These are phyloP conservation scores for Venturia pyrina DNA, from an alignment of 2,329 filamentous ascomycete species.

Conservation along the genomic window DNA sequence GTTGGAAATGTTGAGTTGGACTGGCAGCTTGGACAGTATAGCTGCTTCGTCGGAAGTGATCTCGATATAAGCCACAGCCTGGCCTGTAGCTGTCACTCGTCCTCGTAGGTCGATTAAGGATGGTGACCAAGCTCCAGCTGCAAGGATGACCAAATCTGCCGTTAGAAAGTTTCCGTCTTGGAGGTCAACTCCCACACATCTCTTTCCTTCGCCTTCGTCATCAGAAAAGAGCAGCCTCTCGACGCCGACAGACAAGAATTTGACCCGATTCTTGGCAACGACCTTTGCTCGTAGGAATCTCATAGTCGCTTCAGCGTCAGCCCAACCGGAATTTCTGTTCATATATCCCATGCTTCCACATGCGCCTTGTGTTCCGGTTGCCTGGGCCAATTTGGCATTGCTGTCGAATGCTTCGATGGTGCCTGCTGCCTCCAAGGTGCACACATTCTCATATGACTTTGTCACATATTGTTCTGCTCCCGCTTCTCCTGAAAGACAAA, in stretches of 20 bases:
- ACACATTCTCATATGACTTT: constrained; percentile 26
- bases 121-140: constrained; percentile 80
- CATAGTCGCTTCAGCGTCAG: constrained; percentile 64
- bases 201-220: constrained; percentile 14
- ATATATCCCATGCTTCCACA: constrained; percentile 60
- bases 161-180: constrained; percentile 38
- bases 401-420: constrained; percentile 31
- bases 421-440: constrained; percentile 24
- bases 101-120: constrained; percentile 68
- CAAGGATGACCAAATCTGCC: constrained; percentile 68
- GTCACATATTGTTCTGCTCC: constrained; percentile 32
- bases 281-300: constrained; percentile 49
- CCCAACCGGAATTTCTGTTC: constrained; percentile 70
- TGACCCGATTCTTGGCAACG: constrained; percentile 42
- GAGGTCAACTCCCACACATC: constrained; percentile 51
- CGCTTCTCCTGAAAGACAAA: constrained; percentile 50
- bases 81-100: constrained; percentile 69
- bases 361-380: constrained; percentile 30
- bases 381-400: constrained; percentile 27
- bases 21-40: constrained; percentile 54
- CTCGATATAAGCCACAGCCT: constrained; percentile 67
- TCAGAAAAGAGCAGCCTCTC: constrained; percentile 26
- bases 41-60: constrained; percentile 63
- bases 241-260: constrained; percentile 42
- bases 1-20: constrained; percentile 59